These are phyloP conservation scores for Simplicillium sp. DNA, from an alignment of 2,329 filamentous ascomycete species.

Conservation along the genomic window DNA sequence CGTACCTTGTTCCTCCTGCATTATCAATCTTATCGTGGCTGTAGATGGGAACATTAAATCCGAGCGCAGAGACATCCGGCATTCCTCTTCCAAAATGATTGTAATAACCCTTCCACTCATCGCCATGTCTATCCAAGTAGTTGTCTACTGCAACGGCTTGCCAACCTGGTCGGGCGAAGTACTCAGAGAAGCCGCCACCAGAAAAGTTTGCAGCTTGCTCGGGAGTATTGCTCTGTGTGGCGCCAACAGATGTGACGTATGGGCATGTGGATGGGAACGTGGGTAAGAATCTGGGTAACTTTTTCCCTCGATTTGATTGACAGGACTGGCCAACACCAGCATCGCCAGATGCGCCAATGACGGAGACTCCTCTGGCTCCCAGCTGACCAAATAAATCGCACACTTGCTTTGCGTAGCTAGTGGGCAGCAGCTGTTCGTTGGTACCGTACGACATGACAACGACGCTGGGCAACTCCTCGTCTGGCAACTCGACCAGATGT, in stretches of 20 bases:
- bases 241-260: slow-evolving; percentile 54
- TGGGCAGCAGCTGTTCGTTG: slow-evolving; percentile 54
- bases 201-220: slow-evolving; percentile 45
- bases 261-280: slow-evolving; percentile 36
- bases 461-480: slow-evolving; percentile 49
- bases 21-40: slow-evolving; percentile 15
- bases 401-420: slow-evolving; percentile 40
- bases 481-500: slow-evolving; percentile 45
- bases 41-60: slow-evolving; percentile 9
- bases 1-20: slow-evolving; percentile 24
- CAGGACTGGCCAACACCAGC: slow-evolving; percentile 25
- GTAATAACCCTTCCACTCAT: slow-evolving; percentile 38
- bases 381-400: slow-evolving; percentile 55
- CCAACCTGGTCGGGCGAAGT: slow-evolving; percentile 32
- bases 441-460: slow-evolving; percentile 64
- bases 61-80: slow-evolving; percentile 13
- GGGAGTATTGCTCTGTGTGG: slow-evolving; percentile 38
- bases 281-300: slow-evolving; percentile 22
- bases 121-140: slow-evolving; percentile 32
- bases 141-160: slow-evolving; percentile 34
- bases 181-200: slow-evolving; percentile 39
- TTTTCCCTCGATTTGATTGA: slow-evolving; percentile 24
- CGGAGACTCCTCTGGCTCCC: slow-evolving; percentile 54
- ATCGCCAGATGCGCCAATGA: slow-evolving; percentile 59
- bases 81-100: slow-evolving; percentile 31